Conservation (phyloP, 345 rosid species). For the Eucalyptus fibrosa region DNA sequence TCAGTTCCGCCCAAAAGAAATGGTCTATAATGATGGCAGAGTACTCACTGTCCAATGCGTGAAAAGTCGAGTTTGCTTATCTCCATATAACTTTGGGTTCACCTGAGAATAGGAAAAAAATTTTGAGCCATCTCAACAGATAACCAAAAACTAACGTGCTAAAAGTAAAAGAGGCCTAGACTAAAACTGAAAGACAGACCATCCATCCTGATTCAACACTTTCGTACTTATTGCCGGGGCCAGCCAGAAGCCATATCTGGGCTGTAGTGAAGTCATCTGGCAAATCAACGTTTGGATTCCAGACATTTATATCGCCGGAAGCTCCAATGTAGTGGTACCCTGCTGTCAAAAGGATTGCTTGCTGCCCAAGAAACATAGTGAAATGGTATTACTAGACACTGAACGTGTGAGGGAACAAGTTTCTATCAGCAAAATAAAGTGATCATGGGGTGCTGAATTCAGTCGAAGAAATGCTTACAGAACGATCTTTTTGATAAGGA, state of each 20-base stretch:
- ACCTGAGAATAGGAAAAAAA: not conserved
- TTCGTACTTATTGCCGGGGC: constrained; percentile 8
- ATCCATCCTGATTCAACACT: constrained; percentile 42
- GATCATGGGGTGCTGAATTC: not conserved
- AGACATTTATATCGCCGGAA: constrained; percentile 22
- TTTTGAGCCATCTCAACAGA: not conserved
- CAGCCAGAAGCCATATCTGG: constrained; percentile 31
- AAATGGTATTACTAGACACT: not conserved
- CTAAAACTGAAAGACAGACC: not conserved
- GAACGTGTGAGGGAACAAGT: not conserved
- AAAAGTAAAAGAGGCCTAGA: not conserved
- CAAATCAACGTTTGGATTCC: constrained; percentile 25
- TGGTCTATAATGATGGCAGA: not conserved
- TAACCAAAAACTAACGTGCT: not conserved
- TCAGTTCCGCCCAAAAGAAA: not conserved
- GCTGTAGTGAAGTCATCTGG: constrained; percentile 12
- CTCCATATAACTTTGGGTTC: not conserved
- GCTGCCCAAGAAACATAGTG: not conserved
- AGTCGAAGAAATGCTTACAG: constrained; percentile 6
- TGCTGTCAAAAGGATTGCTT: constrained; percentile 1
- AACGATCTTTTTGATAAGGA: not conserved
- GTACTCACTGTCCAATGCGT: constrained; percentile 1
- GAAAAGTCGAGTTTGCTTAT: not conserved
- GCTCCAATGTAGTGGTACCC: constrained; percentile 30
- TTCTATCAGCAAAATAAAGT: not conserved